Conservation (phyloP, 345 rosid species). For the Gossypium herbaceum region DNA sequence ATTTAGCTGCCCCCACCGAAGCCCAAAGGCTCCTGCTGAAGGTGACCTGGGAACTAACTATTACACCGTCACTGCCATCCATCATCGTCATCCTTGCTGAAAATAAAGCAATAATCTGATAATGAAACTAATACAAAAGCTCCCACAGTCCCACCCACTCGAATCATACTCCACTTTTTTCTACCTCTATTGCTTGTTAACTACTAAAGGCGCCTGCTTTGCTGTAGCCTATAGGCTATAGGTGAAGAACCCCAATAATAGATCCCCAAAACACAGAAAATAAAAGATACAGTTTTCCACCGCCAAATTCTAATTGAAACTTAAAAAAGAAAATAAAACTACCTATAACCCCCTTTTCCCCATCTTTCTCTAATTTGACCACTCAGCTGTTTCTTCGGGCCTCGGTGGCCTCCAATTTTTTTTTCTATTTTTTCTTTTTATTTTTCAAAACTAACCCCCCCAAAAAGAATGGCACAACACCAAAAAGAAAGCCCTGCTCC, state of each 20-base stretch:
- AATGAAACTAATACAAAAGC: neutral
- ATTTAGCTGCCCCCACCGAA: neutral
- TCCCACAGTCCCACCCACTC: neutral
- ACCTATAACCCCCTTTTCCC: neutral
- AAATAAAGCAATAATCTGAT: neutral
- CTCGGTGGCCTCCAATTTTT: neutral
- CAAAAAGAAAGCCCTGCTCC: conserved; percentile 13
- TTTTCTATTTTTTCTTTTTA: neutral
- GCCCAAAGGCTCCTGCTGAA: neutral
- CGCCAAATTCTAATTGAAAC: neutral
- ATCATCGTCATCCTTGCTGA: neutral
- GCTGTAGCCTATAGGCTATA: no score
- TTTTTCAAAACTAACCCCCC: neutral
- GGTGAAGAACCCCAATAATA: neutral
- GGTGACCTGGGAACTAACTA: conserved; percentile 2
- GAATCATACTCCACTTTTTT: neutral
- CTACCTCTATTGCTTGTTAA: neutral
- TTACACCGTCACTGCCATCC: neutral
- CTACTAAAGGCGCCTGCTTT: neutral
- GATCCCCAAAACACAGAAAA: neutral
- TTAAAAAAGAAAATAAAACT: neutral
- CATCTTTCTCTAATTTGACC: conserved; percentile 10
- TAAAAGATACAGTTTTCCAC: neutral
- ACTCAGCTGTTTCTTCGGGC: conserved; percentile 3
- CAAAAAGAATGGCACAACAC: conserved; percentile 19